phyloP scores from a whole-genome alignment of 495 filamentous ascomycete genomes.

The Chaetomium tenue region DNA sequence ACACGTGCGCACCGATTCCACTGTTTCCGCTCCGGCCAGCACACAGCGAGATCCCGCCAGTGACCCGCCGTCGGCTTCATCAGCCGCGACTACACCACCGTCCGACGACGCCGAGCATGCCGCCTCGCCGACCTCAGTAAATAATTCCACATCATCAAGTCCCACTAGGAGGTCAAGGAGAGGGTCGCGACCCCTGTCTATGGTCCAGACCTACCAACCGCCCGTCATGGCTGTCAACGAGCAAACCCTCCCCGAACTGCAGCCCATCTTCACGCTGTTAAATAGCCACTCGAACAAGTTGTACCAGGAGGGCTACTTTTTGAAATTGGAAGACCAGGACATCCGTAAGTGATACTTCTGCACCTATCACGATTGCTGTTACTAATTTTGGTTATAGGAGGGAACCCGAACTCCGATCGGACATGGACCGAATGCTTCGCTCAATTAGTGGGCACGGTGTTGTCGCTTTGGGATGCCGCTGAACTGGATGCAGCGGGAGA shows the following conservation, averaged over 20 bases:
- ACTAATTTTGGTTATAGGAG: slow-evolving; percentile 57
- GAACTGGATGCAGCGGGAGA: slow-evolving; percentile 85
- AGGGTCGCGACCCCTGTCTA: slow-evolving; percentile 56
- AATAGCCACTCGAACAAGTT: slow-evolving; percentile 96
- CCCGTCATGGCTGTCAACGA: slow-evolving; percentile 78
- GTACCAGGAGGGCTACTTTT: slow-evolving; percentile 95
- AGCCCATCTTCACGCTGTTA: slow-evolving; percentile 88
- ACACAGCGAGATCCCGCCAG: slow-evolving; percentile 28
- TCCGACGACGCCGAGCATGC: slow-evolving; percentile 40
- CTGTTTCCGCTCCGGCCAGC: slow-evolving; percentile 21
- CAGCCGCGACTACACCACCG: slow-evolving; percentile 27
- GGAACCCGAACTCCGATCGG: slow-evolving; percentile 78
- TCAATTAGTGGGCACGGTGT: slow-evolving; percentile 88
- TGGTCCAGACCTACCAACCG: slow-evolving; percentile 80
- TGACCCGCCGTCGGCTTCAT: slow-evolving; percentile 31
- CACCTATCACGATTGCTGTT: slow-evolving; percentile 7
- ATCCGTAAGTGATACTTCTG: slow-evolving; percentile 58
- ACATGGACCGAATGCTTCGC: slow-evolving; percentile 97
- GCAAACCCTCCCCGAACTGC: slow-evolving; percentile 87
- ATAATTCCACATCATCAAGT: slow-evolving; percentile 27
- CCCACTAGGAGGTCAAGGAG: slow-evolving; percentile 32
- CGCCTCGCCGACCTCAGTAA: slow-evolving; percentile 28
- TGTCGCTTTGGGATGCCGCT: slow-evolving; percentile 94
- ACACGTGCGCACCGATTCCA: slow-evolving; percentile 29
- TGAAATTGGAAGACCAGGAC: slow-evolving; percentile 93